phyloP scores from a whole-genome alignment of 2,329 filamentous ascomycete genomes.

The Neonectria punicea region DNA sequence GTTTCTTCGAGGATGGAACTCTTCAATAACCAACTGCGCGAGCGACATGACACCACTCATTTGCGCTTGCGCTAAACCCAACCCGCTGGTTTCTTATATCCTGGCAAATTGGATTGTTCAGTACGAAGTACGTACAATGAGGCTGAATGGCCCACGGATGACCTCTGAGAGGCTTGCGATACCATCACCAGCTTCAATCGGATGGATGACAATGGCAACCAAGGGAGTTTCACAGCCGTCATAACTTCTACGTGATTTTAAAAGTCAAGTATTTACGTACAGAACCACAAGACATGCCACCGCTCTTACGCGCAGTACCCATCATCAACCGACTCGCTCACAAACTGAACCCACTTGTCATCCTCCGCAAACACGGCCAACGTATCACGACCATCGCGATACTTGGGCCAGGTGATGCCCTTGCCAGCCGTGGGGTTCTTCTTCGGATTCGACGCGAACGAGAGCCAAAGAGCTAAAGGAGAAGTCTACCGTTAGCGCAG shows the following conservation, averaged over 20 bases:
- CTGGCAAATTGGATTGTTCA: background rate
- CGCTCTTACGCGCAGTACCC: constrained; percentile 22
- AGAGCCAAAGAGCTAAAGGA: constrained; percentile 40
- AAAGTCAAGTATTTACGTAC: background rate
- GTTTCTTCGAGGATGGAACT: constrained; percentile 9
- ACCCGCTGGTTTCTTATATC: background rate
- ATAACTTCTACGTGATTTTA: no score
- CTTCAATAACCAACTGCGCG: background rate
- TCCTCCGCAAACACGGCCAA: constrained; percentile 36
- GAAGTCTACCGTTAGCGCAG: background rate
- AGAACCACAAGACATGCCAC: background rate
- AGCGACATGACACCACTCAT: constrained; percentile 14
- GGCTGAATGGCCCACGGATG: no score
- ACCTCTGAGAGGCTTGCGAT: no score
- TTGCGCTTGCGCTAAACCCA: background rate
- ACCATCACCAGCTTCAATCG: no score
- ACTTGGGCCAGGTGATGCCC: constrained; percentile 39
- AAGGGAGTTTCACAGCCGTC: no score
- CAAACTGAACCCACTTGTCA: constrained; percentile 21
- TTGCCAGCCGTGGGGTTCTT: constrained; percentile 30
- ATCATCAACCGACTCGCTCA: constrained; percentile 22
- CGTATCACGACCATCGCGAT: constrained; percentile 27
- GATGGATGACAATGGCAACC: no score
- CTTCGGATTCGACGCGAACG: constrained; percentile 36
- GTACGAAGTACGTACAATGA: no score